Base-by-base conservation (phyloP, 2,329 filamentous ascomycete species). In the Penicillium sumatraense region DNA sequence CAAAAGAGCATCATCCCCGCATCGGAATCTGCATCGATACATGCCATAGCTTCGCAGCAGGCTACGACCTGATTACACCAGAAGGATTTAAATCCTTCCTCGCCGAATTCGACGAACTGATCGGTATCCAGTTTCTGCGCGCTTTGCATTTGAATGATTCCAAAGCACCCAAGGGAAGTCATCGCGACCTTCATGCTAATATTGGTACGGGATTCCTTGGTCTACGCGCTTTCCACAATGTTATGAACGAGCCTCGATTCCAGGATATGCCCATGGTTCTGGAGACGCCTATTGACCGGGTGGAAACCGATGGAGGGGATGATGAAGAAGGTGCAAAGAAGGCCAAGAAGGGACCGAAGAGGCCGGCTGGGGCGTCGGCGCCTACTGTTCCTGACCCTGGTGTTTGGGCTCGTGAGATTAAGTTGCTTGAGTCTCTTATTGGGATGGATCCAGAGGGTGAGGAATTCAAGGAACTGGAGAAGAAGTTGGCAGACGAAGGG, bases 21-120 rank as follows among this genome's bases (percentile, higher is more conserved):
- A 88, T 99, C 2, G 95, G 93, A 42, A 92, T 99, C 16, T 99
- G 95, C 74, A 86, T 99, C 53, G 95, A 99, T 72, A 99, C 95
- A 0, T 99, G 95, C 76, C 95, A 99, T 75, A 87, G 92, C 55
- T 98, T 98, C 73, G 93, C 93, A 0, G 93, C 91, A 0, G 95
- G 95, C 5, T 95, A 98, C 72, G 95, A 99, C 72, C 76, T 99
- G 27, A 86, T 91, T 50, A 86, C 88, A 0, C 88, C 90, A 0
- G 82, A 86, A 48, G 82, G 88, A 0, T 96, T 96, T 72, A 79
- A 83, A 29, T 76, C 81, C 47, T 95, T 91, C 0, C 84, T 98
- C 73, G 73, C 83, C 29, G 81, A 88, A 27, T 96, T 99, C 65
- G 89, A 96, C 63, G 71, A 84, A 9, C 78, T 89, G 5, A 89